These are phyloP conservation scores for Blastocrithidia nonstop DNA, from an alignment of 208 protist genomes.

Conservation along the genomic window DNA sequence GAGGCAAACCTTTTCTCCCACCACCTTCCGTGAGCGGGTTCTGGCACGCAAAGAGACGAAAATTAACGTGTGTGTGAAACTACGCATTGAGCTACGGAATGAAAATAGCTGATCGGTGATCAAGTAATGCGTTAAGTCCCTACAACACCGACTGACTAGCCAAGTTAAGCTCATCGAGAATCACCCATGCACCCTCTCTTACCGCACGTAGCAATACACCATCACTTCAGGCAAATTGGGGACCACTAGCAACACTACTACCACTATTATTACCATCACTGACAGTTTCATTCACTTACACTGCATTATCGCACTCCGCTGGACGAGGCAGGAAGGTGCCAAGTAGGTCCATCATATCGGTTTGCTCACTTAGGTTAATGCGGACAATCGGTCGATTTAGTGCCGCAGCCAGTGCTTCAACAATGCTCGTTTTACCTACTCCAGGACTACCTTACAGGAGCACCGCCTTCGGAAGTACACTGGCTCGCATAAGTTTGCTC, in stretches of 20 bases:
- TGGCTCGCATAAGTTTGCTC: conserved; percentile 89
- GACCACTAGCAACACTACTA: background rate
- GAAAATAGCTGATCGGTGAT: conserved; percentile 94
- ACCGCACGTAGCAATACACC: conserved; percentile 95
- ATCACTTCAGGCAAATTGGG: conserved; percentile 94
- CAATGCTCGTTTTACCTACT: conserved; percentile 98
- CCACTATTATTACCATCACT: background rate
- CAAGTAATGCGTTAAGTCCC: conserved; percentile 99
- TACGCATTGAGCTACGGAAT: conserved; percentile 87
- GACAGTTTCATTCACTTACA: conserved; percentile 18
- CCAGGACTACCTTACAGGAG: conserved; percentile 96
- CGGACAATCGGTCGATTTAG: conserved; percentile 89
- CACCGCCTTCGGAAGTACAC: conserved; percentile 89
- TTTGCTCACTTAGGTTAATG: conserved; percentile 99
- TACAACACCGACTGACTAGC: conserved; percentile 99
- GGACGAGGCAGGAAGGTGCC: conserved; percentile 76
- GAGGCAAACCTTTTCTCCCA: conserved; percentile 98
- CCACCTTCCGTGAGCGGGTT: conserved; percentile 96
- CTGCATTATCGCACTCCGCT: conserved; percentile 3
- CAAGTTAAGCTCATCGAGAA: conserved; percentile 99
- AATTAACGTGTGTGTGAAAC: conserved; percentile 73
- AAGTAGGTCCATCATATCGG: conserved; percentile 98
- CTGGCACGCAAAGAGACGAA: conserved; percentile 99
- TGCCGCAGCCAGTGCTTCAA: conserved; percentile 90
- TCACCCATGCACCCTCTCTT: conserved; percentile 95